Evolutionary conservation across 176 grass and related monocot species (phyloP), one percentile per base, ranked within the genome.

Genomic region (Otatea glauca): DNA sequence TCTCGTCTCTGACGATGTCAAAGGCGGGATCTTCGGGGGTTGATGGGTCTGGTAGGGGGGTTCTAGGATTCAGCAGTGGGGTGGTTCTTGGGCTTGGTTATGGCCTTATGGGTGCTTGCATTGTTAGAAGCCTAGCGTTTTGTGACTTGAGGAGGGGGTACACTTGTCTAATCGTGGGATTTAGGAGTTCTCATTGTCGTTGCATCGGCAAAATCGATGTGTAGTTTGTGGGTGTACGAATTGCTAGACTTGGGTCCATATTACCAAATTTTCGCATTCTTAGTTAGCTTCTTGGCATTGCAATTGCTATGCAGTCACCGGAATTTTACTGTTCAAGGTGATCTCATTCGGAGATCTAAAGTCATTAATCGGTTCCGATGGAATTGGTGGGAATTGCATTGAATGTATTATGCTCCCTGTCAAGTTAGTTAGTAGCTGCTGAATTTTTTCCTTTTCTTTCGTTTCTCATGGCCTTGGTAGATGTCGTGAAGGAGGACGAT

Each of bases 401-500:
- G 1, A 61, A 68, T 65, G 39, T 61, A 42, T 35, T 3, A 7
- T 3, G 18, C 9, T 2, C 60, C 70, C 0, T 76, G 21, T 68
- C 18, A 76, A 20, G 74, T 25, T 76, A 20, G 74, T 25, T 76
- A 54, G 67, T 55, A 51, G 20, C 43, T 78, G 43, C 42, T 67
- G 29, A 68, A 29, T 29, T 29, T 29, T 29, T 29, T 29, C 1
- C 29, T 29, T 25, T 75, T 75, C 17, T 66, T 16, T 73, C 47
- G 38, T 44, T 77, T 72, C 66, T 11, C 1, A 27, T 72, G 64
- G 38, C 27, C 49, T 70, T 5, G 12, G 13, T 76, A 98, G 96
- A 98, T 94, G 91, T 98, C 15, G 96, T 98, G 4, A 95, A 86
- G 87, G 96, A 98, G 76, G 82, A 81, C 32, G 93, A 98, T 48